Conservation (phyloP, 176 grass and related monocot genomes). For the Zoysia japonica region DNA sequence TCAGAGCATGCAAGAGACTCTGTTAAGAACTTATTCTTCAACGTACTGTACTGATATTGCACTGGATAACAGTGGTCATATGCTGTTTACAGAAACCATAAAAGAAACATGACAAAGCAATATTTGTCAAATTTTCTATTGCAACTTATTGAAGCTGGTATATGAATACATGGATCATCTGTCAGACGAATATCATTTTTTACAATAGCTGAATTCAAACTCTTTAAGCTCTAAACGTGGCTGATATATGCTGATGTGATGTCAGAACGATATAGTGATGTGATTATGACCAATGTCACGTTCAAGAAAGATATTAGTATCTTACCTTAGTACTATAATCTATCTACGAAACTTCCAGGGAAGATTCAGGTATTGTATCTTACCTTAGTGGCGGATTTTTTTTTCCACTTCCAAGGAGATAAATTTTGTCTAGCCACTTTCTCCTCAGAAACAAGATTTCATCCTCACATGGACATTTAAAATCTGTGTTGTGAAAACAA, state of each 20-base stretch:
- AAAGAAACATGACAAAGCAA: not conserved
- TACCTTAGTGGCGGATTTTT: not conserved
- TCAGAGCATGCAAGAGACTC: not conserved
- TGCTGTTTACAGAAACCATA: not conserved
- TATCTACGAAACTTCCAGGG: constrained; percentile 16
- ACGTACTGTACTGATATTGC: not conserved
- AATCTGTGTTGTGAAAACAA: constrained; percentile 26
- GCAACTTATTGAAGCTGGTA: not conserved
- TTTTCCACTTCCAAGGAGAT: constrained; percentile 14
- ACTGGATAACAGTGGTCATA: not conserved
- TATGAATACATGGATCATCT: not conserved
- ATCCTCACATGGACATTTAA: not conserved
- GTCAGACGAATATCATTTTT: constrained; percentile 3
- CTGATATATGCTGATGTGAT: not conserved
- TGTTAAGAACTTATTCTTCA: not conserved
- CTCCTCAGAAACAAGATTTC: constrained; percentile 21
- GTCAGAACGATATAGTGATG: constrained; percentile 21
- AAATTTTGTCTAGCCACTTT: not conserved
- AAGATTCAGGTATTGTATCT: not conserved
- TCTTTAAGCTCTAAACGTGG: constrained; percentile 27
- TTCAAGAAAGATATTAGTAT: not conserved
- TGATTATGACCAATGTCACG: constrained; percentile 25
- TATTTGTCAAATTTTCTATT: not conserved
- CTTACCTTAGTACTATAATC: constrained; percentile 12
- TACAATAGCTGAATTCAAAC: constrained; percentile 15